These are phyloP conservation scores for Fomes fomentarius DNA, from an alignment of 1,284 basidiomycete species.

Conservation along the genomic window DNA sequence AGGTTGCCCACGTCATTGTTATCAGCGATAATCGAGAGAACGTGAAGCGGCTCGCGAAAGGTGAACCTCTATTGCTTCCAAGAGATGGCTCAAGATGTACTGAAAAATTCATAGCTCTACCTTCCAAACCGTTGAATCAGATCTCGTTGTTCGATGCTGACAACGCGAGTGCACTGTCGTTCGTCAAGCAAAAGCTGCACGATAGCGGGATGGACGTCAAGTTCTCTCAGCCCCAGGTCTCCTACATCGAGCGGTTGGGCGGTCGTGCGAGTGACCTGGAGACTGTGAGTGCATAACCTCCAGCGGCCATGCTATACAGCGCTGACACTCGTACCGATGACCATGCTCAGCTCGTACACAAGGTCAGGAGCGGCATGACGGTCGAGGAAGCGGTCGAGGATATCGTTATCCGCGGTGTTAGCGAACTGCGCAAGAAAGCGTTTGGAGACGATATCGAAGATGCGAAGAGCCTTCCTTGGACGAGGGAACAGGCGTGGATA, in stretches of 20 bases:
- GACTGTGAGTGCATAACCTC: conserved; percentile 52
- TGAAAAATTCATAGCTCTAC: conserved; percentile 59
- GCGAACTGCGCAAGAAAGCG: conserved; percentile 87
- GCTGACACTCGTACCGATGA: neutral
- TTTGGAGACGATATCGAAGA: conserved; percentile 94
- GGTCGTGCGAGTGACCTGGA: conserved; percentile 89
- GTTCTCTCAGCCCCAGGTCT: conserved; percentile 55
- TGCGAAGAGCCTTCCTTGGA: conserved; percentile 83
- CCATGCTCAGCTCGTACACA: conserved; percentile 72
- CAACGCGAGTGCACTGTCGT: conserved; percentile 74
- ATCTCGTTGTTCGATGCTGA: conserved; percentile 89
- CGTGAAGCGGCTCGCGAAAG: conserved; percentile 81
- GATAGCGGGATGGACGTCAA: conserved; percentile 57
- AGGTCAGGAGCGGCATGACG: conserved; percentile 75
- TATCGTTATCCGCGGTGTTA: conserved; percentile 78
- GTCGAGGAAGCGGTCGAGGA: conserved; percentile 88
- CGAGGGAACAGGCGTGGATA: conserved; percentile 87
- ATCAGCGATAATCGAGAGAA: conserved; percentile 91
- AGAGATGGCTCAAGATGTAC: neutral
- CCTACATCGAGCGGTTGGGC: conserved; percentile 74
- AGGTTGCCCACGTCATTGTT: conserved; percentile 92
- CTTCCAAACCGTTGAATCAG: conserved; percentile 81
- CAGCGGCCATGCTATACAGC: neutral
- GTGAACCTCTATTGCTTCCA: conserved; percentile 37
- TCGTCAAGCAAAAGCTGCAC: conserved; percentile 80